A percentile compares a stretch with the other conserved stretches of the same genome.
phyloP scores from a whole-genome alignment of 148 eudicot species.

The Spergularia bocconei region DNA sequence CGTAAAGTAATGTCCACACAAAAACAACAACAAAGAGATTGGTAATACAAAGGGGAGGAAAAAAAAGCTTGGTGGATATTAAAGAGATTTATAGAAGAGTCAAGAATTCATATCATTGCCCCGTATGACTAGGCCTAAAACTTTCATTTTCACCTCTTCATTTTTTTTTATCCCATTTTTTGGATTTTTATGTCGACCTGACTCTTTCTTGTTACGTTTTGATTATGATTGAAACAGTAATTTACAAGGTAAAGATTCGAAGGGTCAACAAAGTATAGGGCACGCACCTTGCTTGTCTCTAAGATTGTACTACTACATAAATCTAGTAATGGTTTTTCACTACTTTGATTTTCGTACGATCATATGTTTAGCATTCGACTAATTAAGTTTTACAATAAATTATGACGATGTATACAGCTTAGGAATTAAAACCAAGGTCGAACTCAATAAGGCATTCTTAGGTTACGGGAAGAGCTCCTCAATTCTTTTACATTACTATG shows the following conservation, averaged over 20 bases:
- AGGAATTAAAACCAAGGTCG: too few species aligned
- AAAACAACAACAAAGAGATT: background rate
- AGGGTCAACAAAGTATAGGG: constrained; percentile 16
- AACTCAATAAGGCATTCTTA: too few species aligned
- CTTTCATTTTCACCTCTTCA: constrained; percentile 4
- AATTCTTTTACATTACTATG: too few species aligned
- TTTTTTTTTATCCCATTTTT: background rate
- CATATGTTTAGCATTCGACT: too few species aligned
- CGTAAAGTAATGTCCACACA: constrained; percentile 33
- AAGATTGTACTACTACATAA: too few species aligned
- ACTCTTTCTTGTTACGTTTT: constrained; percentile 9
- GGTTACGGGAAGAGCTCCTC: too few species aligned
- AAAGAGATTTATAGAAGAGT: constrained; percentile 25
- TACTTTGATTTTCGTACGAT: too few species aligned
- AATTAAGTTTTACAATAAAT: too few species aligned
- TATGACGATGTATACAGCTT: too few species aligned
- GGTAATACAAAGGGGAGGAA: background rate
- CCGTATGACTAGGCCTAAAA: background rate
- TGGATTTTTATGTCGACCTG: background rate
- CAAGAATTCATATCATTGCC: constrained; percentile 22
- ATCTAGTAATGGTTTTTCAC: too few species aligned
- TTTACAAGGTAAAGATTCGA: constrained; percentile 16
- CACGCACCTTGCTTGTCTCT: background rate
- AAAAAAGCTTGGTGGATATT: constrained; percentile 21
- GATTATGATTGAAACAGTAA: constrained; percentile 14